Percentiles rank a stretch among this genome's conserved stretches.
phyloP scores from a whole-genome alignment of 768 basidiomycete genomes.

The Lactarius indigo region DNA sequence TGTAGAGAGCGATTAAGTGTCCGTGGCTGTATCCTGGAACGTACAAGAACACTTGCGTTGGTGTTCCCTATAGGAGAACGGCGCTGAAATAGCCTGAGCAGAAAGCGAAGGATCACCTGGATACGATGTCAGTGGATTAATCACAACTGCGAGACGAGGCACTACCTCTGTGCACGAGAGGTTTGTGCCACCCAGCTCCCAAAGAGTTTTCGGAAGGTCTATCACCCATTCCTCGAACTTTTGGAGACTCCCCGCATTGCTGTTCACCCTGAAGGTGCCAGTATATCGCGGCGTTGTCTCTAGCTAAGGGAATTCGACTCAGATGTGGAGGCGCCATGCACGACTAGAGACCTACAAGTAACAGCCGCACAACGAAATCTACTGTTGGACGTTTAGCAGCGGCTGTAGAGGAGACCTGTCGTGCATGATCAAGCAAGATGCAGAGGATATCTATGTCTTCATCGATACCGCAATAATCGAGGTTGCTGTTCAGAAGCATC shows the following conservation, averaged over 20 bases:
- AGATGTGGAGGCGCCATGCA: background rate
- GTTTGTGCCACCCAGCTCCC: constrained; percentile 73
- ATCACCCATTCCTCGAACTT: constrained; percentile 63
- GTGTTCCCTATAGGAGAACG: constrained; percentile 41
- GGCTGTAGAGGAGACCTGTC: constrained; percentile 54
- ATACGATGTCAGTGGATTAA: background rate
- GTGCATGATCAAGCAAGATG: constrained; percentile 65
- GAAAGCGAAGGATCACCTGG: constrained; percentile 55
- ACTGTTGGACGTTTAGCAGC: constrained; percentile 62
- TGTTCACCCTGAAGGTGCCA: constrained; percentile 44
- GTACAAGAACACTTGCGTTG: constrained; percentile 39
- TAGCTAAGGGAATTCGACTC: constrained; percentile 41
- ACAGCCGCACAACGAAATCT: constrained; percentile 69
- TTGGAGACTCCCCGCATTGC: constrained; percentile 28
- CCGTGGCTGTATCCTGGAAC: constrained; percentile 5
- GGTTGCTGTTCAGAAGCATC: constrained; percentile 56
- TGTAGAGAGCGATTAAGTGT: constrained; percentile 18
- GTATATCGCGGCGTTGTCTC: constrained; percentile 51
- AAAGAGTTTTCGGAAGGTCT: constrained; percentile 75
- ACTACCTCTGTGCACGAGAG: constrained; percentile 56
- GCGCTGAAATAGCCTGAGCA: constrained; percentile 61
- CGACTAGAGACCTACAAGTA: constrained; percentile 50
- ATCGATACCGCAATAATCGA: constrained; percentile 19
- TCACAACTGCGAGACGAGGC: background rate
- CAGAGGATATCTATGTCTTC: constrained; percentile 39